These are phyloP conservation scores for Dryadomyces quercivorus DNA, from an alignment of 2,329 filamentous ascomycete species.

Conservation along the genomic window DNA sequence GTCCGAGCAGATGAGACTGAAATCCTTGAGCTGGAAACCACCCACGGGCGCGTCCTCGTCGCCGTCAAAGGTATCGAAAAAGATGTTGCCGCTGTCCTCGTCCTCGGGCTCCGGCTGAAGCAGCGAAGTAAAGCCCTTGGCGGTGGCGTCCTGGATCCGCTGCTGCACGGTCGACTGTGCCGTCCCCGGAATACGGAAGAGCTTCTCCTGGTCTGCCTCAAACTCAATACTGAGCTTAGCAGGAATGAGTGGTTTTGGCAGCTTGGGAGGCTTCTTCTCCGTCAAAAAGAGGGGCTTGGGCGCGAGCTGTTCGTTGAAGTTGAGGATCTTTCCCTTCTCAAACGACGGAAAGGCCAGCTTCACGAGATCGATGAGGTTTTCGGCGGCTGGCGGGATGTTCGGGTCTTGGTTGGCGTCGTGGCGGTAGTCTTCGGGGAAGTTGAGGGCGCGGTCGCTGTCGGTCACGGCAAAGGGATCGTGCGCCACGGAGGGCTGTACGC, in stretches of 20 bases:
- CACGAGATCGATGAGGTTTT: conserved; percentile 63
- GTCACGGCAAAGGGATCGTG: conserved; percentile 18
- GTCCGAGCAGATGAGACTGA: conserved; percentile 76
- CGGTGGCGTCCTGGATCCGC: conserved; percentile 38
- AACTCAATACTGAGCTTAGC: conserved; percentile 84
- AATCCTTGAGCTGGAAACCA: conserved; percentile 65
- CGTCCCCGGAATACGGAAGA: conserved; percentile 63
- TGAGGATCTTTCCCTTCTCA: conserved; percentile 59
- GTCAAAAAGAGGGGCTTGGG: conserved; percentile 67
- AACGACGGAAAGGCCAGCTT: conserved; percentile 74
- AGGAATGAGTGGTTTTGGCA: conserved; percentile 69
- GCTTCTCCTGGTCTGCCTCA: conserved; percentile 72
- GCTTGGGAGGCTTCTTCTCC: conserved; percentile 66
- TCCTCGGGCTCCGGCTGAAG: conserved; percentile 26
- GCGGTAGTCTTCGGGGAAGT: conserved; percentile 31
- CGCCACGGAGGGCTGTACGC: conserved; percentile 17
- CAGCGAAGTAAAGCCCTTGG: conserved; percentile 32
- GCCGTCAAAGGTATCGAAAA: conserved; percentile 21
- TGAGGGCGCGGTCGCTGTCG: conserved; percentile 22
- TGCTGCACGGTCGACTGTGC: conserved; percentile 40
- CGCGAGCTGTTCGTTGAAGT: conserved; percentile 73
- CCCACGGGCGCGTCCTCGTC: conserved; percentile 54
- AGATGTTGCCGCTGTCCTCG: conserved; percentile 32
- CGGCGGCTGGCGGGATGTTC: conserved; percentile 55
- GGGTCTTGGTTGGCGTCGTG: conserved; percentile 44